Evolutionary conservation across 2,329 filamentous ascomycete genomes (phyloP), one percentile per base, ranked within the genome.

Genomic region (Nemania abortiva): DNA sequence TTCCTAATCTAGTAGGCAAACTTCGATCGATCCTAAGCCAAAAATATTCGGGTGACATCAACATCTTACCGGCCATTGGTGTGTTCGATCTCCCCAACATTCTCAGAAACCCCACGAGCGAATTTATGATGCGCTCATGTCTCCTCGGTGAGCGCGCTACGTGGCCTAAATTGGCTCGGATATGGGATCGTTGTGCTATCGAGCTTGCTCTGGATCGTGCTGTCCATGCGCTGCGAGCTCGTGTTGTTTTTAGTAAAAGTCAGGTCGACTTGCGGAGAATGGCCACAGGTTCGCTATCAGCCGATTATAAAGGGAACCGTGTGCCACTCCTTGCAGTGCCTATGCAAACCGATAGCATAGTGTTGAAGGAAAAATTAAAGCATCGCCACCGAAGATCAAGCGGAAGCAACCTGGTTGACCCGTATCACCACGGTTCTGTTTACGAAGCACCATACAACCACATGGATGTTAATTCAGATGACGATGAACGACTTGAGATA

Each of bases 41-140:
- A 76, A 93, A 92, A 72, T 98, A 98, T 77, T 95, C 93, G 1
- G 95, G 95, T 6, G 95, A 98, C 79, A 97, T 98, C 77, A 98
- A 94, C 53, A 97, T 98, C 63, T 85, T 97, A 37, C 95, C 95
- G 0, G 89, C 94, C 63, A 91, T 97, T 66, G 88, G 87, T 4
- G 89, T 92, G 61, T 86, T 89, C 7, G 91, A 97, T 70, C 88
- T 97, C 24, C 91, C 92, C 0, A 87, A 88, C 9, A 90, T 98
- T 29, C 84, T 98, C 53, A 91, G 87, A 71, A 98, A 98, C 67
- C 95, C 95, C 1, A 94, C 92, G 0, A 83, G 89, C 0, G 92
- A 95, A 4, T 98, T 97, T 78, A 97, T 98, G 93, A 80, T 91
- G 5, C 87, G 91, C 55, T 91, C 92, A 9, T 92, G 92, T 75